These are phyloP conservation scores for Apiotrichum gamsii DNA, from an alignment of 1,284 basidiomycete species.

Conservation along the genomic window DNA sequence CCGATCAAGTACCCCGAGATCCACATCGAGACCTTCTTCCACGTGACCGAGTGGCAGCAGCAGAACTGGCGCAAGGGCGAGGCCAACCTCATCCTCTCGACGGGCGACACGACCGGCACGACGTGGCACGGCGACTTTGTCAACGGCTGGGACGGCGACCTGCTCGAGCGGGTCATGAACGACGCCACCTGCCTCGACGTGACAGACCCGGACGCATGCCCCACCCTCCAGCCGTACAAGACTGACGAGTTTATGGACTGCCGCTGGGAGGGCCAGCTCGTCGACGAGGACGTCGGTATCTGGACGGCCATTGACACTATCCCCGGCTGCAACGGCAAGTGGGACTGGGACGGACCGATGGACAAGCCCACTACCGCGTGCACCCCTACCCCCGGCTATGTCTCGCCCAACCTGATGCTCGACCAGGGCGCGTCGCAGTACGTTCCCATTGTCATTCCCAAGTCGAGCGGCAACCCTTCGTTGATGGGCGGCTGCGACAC, in stretches of 20 bases:
- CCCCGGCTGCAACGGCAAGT: slow-evolving; percentile 11
- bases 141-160: slow-evolving; percentile 16
- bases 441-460: not conserved
- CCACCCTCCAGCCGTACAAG: not conserved
- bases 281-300: slow-evolving; percentile 16
- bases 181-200: not conserved
- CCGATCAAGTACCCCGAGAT: slow-evolving; percentile 32
- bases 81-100: slow-evolving; percentile 33
- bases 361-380: not conserved
- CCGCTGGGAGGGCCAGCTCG: not conserved
- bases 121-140: slow-evolving; percentile 40
- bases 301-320: slow-evolving; percentile 14
- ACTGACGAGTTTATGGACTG: not conserved
- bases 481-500: not conserved
- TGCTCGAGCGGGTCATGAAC: slow-evolving; percentile 14
- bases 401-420: slow-evolving; percentile 2
- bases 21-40: not conserved
- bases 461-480: not conserved
- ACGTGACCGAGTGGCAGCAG: not conserved
- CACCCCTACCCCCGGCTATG: not conserved
- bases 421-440: not conserved
- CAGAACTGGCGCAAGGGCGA: slow-evolving; percentile 14
- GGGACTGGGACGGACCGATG: slow-evolving; percentile 9
- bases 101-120: slow-evolving; percentile 34
- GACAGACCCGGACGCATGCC: not conserved